Evolutionary conservation across 2,329 filamentous ascomycete species (phyloP).

Genomic region (Talaromyces marneffei): DNA sequence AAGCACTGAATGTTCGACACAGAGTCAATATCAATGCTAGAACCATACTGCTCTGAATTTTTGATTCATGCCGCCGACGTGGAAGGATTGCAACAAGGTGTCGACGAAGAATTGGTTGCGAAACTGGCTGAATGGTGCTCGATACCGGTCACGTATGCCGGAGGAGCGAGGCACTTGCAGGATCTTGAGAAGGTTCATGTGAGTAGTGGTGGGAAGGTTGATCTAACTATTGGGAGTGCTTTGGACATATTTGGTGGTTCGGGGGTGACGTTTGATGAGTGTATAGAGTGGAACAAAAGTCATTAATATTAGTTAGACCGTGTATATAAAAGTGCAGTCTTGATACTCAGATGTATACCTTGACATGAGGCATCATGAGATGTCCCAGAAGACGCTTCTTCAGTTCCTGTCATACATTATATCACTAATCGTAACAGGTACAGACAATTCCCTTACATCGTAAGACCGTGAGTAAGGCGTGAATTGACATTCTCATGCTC

Average conservation of each 20-base stretch:
- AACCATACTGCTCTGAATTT: constrained; percentile 93
- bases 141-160: constrained; percentile 93
- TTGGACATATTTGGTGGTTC: constrained; percentile 91
- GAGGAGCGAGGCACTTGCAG: constrained; percentile 74
- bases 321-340: not conserved
- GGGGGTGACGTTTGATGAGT: constrained; percentile 82
- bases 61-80: constrained; percentile 96
- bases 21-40: constrained; percentile 75
- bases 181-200: constrained; percentile 77
- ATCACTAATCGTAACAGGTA: not conserved
- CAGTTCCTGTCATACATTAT: not conserved
- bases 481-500: too few relatives aligned
- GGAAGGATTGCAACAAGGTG: constrained; percentile 84
- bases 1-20: constrained; percentile 5
- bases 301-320: constrained; percentile 21
- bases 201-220: constrained; percentile 73
- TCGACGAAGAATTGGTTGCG: constrained; percentile 77
- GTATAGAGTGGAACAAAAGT: constrained; percentile 72
- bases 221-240: constrained; percentile 93
- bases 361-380: not conserved
- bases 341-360: not conserved
- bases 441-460: too few relatives aligned
- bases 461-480: too few relatives aligned
- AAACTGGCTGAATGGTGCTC: constrained; percentile 77
- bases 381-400: not conserved